Base-by-base conservation (phyloP, 306 rosid species). In the Prunus mume region DNA sequence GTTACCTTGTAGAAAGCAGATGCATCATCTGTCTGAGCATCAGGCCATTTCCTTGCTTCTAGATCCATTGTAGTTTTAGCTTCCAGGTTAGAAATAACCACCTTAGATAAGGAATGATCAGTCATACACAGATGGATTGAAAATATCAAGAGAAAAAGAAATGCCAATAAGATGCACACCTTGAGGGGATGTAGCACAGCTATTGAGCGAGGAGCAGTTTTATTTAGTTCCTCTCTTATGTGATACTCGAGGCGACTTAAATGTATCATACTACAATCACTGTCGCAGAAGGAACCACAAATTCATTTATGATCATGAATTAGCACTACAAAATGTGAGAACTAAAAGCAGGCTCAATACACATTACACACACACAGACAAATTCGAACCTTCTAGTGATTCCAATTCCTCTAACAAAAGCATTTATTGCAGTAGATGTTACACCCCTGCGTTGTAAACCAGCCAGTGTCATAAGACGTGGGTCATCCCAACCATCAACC, bases 401-500 rank as follows among this genome's bases (percentile, higher is more conserved):
- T 83, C 99, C 99, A 75, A 96, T 88, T 87, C 99, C 97, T 72
- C 97, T 86, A 50, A 96, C 96, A 87, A 96, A 96, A 28, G 97
- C 83, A 88, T 96, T 96, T 41, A 96, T 91, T 46, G 99, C 92
- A 28, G 92, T 87, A 52, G 97, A 83, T 17, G 97, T 87, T 49
- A 92, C 83, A 72, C 99, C 99, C 85, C 93, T 90, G 17, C 98
- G 99, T 76, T 90, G 80, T 82, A 96, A 88, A 75, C 99, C 99
- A 50, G 97, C 92, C 69, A 96, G 85, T 25, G 98, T 96, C 96
- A 96, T 88, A 66, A 96, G 91, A 12, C 98, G 98, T 51, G 99
- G 98, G 80, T 96, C 99, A 88, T 96, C 99, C 99, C 99, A 96
- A 67, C 98, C 96, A 75, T 96, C 96, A 71, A 96, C 98, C 98